phyloP scores from a whole-genome alignment of 73 alveolate genomes.

The Diophrys appendiculata region DNA sequence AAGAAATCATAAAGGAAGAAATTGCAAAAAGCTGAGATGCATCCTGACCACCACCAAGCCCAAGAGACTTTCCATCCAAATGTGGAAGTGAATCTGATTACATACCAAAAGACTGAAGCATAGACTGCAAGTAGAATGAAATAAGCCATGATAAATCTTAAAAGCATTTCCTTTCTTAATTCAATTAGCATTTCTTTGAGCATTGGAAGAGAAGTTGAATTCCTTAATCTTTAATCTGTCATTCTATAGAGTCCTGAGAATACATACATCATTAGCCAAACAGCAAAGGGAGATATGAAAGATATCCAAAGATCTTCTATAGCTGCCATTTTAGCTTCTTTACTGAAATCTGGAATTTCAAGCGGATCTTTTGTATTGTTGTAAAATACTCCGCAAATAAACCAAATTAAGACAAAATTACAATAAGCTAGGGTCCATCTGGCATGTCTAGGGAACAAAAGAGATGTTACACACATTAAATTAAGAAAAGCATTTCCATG shows the following conservation, averaged over 20 bases:
- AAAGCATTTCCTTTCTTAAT: constrained; percentile 38
- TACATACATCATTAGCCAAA: constrained; percentile 30
- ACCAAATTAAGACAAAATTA: constrained; percentile 37
- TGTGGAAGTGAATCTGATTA: constrained; percentile 36
- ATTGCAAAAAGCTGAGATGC: constrained; percentile 45
- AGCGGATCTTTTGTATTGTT: constrained; percentile 54
- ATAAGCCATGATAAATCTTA: constrained; percentile 55
- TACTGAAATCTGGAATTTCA: constrained; percentile 43
- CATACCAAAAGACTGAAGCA: constrained; percentile 47
- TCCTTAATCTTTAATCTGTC: neutral
- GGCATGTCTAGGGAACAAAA: constrained; percentile 27
- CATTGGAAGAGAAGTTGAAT: neutral
- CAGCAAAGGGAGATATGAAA: constrained; percentile 35
- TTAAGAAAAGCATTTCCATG: constrained; percentile 31
- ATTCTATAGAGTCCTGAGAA: constrained; percentile 26
- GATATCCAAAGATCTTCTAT: constrained; percentile 46
- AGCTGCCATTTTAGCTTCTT: constrained; percentile 28
- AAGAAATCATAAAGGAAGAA: constrained; percentile 42
- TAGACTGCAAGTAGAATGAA: constrained; percentile 28
- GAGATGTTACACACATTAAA: constrained; percentile 7
- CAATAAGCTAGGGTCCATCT: constrained; percentile 12
- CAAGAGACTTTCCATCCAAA: constrained; percentile 62
- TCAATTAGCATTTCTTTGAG: constrained; percentile 14
- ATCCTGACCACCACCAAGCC: constrained; percentile 64
- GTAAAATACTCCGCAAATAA: constrained; percentile 46